phyloP scores from a whole-genome alignment of 352 stramenopile species.

The Thraustochytrium sp. region DNA sequence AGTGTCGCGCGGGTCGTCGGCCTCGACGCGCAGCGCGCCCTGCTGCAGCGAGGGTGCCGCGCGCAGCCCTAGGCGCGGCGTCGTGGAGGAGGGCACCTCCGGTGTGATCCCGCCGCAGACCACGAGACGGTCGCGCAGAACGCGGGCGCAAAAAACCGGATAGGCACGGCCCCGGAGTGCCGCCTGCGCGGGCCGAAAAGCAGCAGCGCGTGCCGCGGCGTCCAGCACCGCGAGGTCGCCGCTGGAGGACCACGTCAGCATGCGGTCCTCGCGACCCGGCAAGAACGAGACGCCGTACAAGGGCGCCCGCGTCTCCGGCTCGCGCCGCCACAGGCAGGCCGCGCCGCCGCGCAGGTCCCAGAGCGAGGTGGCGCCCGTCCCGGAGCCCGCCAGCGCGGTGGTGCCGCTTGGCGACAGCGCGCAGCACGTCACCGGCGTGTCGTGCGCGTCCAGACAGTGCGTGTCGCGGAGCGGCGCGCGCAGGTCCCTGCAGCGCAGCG shows the following conservation, averaged over 20 bases:
- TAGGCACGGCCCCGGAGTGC: background rate
- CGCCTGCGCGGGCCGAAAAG: too few species aligned
- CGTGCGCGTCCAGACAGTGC: background rate
- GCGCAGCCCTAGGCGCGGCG: background rate
- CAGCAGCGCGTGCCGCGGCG: background rate
- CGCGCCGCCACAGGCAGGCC: background rate
- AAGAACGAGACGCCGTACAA: background rate
- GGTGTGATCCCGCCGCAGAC: background rate
- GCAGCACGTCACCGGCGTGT: constrained; percentile 21
- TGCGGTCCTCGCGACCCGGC: background rate
- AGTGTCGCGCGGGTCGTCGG: background rate
- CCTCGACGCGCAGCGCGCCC: too few species aligned
- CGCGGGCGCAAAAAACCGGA: background rate
- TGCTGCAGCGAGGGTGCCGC: background rate
- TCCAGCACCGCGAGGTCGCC: background rate
- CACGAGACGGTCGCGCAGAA: background rate
- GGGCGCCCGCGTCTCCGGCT: background rate
- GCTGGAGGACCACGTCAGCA: background rate
- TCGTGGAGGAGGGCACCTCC: background rate
- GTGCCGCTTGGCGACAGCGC: background rate
- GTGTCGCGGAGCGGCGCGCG: background rate
- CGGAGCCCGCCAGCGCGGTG: background rate
- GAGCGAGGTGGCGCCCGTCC: background rate
- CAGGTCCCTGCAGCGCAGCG: background rate
- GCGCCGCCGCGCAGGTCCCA: background rate